Evolutionary conservation across 1,139 yeast genomes (phyloP).

Genomic region (Pneumocystis canis): DNA sequence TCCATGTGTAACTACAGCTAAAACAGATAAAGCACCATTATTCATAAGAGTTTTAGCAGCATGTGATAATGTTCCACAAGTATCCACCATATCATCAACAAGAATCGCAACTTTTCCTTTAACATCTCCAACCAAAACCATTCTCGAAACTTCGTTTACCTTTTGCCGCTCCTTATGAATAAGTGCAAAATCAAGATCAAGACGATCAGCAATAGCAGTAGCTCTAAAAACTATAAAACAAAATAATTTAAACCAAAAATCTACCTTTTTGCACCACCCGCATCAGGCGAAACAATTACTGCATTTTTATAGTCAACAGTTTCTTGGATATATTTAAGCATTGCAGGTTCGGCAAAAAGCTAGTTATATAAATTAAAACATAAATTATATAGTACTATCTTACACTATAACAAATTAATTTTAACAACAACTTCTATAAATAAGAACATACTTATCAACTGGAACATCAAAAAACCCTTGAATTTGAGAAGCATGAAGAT

Average conservation of each 20-base stretch:
- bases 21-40: constrained; percentile 68
- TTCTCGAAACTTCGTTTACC: constrained; percentile 71
- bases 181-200: constrained; percentile 81
- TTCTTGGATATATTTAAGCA: constrained; percentile 62
- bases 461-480: constrained; percentile 96
- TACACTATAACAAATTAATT: background rate
- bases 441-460: constrained; percentile 47
- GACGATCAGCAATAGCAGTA: constrained; percentile 87
- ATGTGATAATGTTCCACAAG: constrained; percentile 91
- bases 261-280: constrained; percentile 98
- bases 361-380: background rate
- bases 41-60: constrained; percentile 83
- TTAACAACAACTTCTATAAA: background rate
- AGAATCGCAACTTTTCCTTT: constrained; percentile 71
- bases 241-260: constrained; percentile 81
- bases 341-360: constrained; percentile 76
- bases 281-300: constrained; percentile 90
- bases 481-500: constrained; percentile 90
- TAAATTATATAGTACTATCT: background rate
- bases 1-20: constrained; percentile 94
- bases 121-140: constrained; percentile 96
- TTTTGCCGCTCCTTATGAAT: constrained; percentile 88
- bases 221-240: constrained; percentile 58
- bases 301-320: constrained; percentile 50
- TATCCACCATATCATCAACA: constrained; percentile 97